Base-by-base conservation (phyloP, 2,329 filamentous ascomycete species). In the Exophiala sp. region DNA sequence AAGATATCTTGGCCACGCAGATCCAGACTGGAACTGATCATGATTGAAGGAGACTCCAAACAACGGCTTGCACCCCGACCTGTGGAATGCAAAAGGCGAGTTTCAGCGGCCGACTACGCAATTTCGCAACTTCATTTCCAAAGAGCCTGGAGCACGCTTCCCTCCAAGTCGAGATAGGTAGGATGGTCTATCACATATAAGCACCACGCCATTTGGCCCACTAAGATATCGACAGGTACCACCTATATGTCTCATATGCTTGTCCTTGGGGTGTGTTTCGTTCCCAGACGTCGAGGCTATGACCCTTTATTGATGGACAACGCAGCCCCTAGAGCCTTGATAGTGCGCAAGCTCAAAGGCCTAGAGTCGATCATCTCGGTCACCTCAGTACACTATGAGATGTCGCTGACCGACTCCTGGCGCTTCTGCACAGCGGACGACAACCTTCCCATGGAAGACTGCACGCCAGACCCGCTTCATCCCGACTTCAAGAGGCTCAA, bases 221-320 rank as follows among this genome's bases (percentile, higher is more conserved):
- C 16, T 9, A 16, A 20, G 39, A 16, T 10, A 10, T 9, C 18
- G 3, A 3, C 14, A 41, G 94, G 53, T 97, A 97, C 70, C 94
- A 97, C 73, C 83, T 97, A 64, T 97, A 92, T 68, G 86, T 96
- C 61, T 91, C 87, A 65, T 95, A 95, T 71, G 91, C 91, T 5
- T 96, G 91, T 71, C 91, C 91, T 3, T 96, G 91, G 91, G 85
- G 77, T 79, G 64, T 54, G 71, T 66, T 29, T 5, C 24, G 1
- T 29, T 29, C 7, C 24, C 24, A 29, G 5, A 5, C 4, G 5
- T 29, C 24, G 24, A 29, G 24, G 24, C 24, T 29, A 8, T 18
- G n/a, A 40, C 12, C n/a, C 8, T 3, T 16, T 9, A 14, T 14
- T 16, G 11, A 40, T 40, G 10, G 8, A 11, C 3, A 10, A 24